A percentile compares a stretch with the other conserved stretches of the same genome.
phyloP scores from a whole-genome alignment of 208 protist genomes.

The Trypanosoma lewisi region DNA sequence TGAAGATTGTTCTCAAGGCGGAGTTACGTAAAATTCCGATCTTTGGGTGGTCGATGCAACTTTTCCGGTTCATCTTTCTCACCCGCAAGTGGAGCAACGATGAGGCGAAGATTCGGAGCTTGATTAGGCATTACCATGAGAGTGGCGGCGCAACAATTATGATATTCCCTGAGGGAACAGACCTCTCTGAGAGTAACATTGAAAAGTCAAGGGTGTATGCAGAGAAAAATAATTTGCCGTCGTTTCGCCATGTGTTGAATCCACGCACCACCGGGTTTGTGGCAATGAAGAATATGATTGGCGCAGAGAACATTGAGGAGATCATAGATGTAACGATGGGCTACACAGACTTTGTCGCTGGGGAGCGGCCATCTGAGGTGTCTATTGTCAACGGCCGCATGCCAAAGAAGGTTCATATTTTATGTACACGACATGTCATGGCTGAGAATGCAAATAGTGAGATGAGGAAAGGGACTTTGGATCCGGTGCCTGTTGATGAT shows the following conservation, averaged over 20 bases:
- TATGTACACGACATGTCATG: slow-evolving; percentile 43
- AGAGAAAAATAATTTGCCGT: slow-evolving; percentile 38
- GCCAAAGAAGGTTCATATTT: slow-evolving; percentile 71
- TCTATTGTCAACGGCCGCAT: slow-evolving; percentile 70
- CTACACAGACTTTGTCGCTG: slow-evolving; percentile 68
- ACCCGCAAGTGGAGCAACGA: slow-evolving; percentile 72
- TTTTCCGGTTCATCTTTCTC: slow-evolving; percentile 86
- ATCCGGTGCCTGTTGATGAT: slow-evolving; percentile 39
- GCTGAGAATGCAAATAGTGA: not conserved
- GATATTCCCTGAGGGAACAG: slow-evolving; percentile 88
- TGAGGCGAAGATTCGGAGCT: slow-evolving; percentile 49
- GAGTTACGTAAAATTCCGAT: slow-evolving; percentile 53
- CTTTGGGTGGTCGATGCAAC: slow-evolving; percentile 76
- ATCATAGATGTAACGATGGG: slow-evolving; percentile 84
- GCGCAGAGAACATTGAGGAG: slow-evolving; percentile 53
- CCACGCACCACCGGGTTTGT: slow-evolving; percentile 74
- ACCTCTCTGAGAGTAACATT: slow-evolving; percentile 71
- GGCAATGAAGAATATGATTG: slow-evolving; percentile 72
- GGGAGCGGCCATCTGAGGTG: slow-evolving; percentile 59
- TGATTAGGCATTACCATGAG: slow-evolving; percentile 52
- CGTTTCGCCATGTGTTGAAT: slow-evolving; percentile 78
- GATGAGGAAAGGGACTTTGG: not conserved
- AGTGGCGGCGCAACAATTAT: slow-evolving; percentile 46
- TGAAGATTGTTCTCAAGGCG: slow-evolving; percentile 77
- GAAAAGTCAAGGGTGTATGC: slow-evolving; percentile 66